phyloP scores from a whole-genome alignment of 768 basidiomycete species.

The Leccinum boreale region DNA sequence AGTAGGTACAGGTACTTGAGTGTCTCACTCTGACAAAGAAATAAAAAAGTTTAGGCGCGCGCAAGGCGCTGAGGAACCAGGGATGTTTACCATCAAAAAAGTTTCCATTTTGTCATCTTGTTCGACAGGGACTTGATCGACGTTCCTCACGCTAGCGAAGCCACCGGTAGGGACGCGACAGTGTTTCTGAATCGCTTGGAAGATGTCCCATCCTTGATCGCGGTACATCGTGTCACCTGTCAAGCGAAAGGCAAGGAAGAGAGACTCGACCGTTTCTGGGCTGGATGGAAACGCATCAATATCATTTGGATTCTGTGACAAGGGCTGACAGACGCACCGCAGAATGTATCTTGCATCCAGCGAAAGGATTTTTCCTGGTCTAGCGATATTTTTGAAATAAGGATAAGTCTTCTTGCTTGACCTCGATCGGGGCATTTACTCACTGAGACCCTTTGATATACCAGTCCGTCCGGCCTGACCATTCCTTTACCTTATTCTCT shows the following conservation, averaged over 20 bases:
- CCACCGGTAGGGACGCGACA: conserved; percentile 77
- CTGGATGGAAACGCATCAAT: conserved; percentile 33
- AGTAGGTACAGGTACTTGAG: conserved; percentile 88
- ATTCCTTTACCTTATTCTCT: conserved; percentile 49
- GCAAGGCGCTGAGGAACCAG: neutral
- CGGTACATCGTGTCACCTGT: conserved; percentile 84
- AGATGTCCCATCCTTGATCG: conserved; percentile 83
- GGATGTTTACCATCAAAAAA: conserved; percentile 71
- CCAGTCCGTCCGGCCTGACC: conserved; percentile 60
- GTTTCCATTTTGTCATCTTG: conserved; percentile 94
- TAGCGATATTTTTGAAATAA: conserved; percentile 6
- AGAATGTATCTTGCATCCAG: conserved; percentile 94
- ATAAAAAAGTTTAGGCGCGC: neutral
- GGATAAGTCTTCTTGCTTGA: neutral
- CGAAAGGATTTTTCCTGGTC: conserved; percentile 30
- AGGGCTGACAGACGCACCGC: conserved; percentile 41
- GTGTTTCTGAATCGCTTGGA: conserved; percentile 83
- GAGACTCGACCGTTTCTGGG: conserved; percentile 92
- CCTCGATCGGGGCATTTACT: conserved; percentile 13
- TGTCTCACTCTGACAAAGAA: conserved; percentile 66
- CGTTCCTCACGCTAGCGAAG: conserved; percentile 80
- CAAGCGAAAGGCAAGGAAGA: conserved; percentile 88
- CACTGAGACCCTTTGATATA: conserved; percentile 84
- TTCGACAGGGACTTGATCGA: conserved; percentile 67
- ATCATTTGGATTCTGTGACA: neutral